Percentiles rank a stretch among this genome's conserved stretches.
phyloP scores from a whole-genome alignment of 345 rosid species.

The Kandelia obovata region DNA sequence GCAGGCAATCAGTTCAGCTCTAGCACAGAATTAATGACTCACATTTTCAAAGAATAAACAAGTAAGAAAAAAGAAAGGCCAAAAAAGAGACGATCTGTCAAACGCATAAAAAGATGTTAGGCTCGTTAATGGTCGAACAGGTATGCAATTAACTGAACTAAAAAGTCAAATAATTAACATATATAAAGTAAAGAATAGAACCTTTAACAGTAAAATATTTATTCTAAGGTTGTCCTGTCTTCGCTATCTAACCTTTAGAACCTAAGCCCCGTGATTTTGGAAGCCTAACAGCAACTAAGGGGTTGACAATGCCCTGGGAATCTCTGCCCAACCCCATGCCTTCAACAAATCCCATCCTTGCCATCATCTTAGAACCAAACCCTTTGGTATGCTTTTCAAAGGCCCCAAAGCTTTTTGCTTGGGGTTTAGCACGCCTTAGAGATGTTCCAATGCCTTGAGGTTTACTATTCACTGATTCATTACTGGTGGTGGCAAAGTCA shows the following conservation, averaged over 20 bases:
- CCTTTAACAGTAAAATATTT: too few species aligned
- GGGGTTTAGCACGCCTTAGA: slow-evolving; percentile 5
- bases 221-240: neutral
- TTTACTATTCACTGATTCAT: slow-evolving; percentile 24
- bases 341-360: slow-evolving; percentile 83
- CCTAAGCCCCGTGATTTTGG: slow-evolving; percentile 75
- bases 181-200: neutral
- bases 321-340: slow-evolving; percentile 77
- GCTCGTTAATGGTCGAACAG: neutral
- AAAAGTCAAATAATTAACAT: neutral
- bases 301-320: slow-evolving; percentile 70
- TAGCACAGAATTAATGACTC: neutral
- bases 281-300: slow-evolving; percentile 51
- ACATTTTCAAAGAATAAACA: neutral
- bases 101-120: neutral
- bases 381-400: slow-evolving; percentile 88
- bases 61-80: neutral
- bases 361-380: slow-evolving; percentile 89
- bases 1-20: neutral
- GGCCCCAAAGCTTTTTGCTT: slow-evolving; percentile 37
- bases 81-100: neutral
- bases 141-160: neutral
- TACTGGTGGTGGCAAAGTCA: slow-evolving; percentile 28
- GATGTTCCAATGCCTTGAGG: slow-evolving; percentile 21
- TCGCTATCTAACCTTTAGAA: slow-evolving; percentile 37